A percentile compares a stretch with the other conserved stretches of the same genome.
These are phyloP conservation scores for Verticillium dahliae DNA, from an alignment of 2,329 filamentous ascomycete species.

Conservation along the genomic window DNA sequence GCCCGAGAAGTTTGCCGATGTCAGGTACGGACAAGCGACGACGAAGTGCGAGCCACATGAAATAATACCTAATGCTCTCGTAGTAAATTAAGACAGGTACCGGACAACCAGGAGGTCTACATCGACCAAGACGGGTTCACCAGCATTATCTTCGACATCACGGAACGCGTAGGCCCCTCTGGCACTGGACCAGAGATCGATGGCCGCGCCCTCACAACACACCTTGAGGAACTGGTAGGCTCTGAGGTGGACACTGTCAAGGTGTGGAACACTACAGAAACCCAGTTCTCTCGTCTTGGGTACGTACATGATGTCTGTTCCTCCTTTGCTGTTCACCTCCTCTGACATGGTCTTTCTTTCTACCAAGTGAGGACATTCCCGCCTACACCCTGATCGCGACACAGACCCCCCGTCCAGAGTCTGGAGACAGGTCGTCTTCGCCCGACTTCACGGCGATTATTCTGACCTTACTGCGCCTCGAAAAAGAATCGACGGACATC, in stretches of 20 bases:
- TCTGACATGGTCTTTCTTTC: neutral
- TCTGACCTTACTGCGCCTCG: constrained; percentile 70
- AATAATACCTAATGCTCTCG: neutral
- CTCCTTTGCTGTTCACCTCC: neutral
- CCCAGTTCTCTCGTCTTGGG: constrained; percentile 49
- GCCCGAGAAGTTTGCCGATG: constrained; percentile 62
- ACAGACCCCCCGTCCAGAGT: constrained; percentile 36
- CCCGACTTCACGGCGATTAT: constrained; percentile 68
- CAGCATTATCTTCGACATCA: constrained; percentile 85
- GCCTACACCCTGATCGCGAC: constrained; percentile 66
- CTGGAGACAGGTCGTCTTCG: constrained; percentile 27
- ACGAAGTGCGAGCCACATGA: neutral
- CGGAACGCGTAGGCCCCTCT: constrained; percentile 63
- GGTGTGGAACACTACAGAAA: constrained; percentile 60
- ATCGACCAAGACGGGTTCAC: constrained; percentile 79
- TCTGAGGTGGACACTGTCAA: constrained; percentile 57
- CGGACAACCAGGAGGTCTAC: constrained; percentile 88
- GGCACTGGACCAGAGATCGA: constrained; percentile 53
- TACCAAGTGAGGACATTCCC: constrained; percentile 41
- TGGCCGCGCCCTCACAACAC: constrained; percentile 62
- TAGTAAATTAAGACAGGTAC: constrained; percentile 68
- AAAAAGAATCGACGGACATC: constrained; percentile 70
- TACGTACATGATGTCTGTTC: constrained; percentile 21
- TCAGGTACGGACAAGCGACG: constrained; percentile 47
- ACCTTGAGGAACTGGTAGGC: constrained; percentile 64